A percentile compares a stretch with the other conserved stretches of the same genome.
These are phyloP conservation scores for Axilococcus clingmanii DNA, from an alignment of 139 green algal genomes.

Conservation along the genomic window DNA sequence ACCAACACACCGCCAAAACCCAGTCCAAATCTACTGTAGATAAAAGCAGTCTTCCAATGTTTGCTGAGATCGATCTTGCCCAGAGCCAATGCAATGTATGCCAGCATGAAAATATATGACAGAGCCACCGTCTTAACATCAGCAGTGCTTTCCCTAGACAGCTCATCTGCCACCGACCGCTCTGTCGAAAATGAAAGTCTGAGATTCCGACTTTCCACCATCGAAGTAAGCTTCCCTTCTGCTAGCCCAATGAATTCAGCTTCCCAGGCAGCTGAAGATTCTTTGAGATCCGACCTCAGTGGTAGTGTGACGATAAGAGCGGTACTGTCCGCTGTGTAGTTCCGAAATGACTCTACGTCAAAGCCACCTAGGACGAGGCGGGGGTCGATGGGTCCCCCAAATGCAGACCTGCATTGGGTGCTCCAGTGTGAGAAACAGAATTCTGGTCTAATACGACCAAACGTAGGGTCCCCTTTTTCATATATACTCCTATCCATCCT, in stretches of 20 bases:
- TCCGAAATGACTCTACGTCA: background rate
- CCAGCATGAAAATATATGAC: conserved; percentile 76
- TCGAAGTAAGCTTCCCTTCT: conserved; percentile 11
- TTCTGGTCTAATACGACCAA: conserved; percentile 30
- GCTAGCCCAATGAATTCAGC: conserved; percentile 58
- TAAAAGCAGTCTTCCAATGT: background rate
- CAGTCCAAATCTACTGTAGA: conserved; percentile 17
- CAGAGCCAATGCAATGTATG: conserved; percentile 68
- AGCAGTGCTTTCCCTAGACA: conserved; percentile 56
- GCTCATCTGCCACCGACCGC: conserved; percentile 74
- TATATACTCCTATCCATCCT: conserved; percentile 48
- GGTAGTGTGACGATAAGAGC: conserved; percentile 77
- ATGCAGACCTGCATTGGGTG: conserved; percentile 44
- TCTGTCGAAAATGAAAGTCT: conserved; percentile 64
- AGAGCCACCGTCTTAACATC: conserved; percentile 57
- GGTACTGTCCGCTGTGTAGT: background rate
- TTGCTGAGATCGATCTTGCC: conserved; percentile 37
- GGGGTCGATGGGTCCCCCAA: conserved; percentile 67
- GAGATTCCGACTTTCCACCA: conserved; percentile 36
- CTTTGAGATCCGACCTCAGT: conserved; percentile 13
- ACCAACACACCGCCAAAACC: conserved; percentile 64
- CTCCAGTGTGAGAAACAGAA: conserved; percentile 65
- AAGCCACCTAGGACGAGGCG: conserved; percentile 80
- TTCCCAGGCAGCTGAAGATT: conserved; percentile 67
- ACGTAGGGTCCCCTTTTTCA: conserved; percentile 18